phyloP scores from a whole-genome alignment of 768 basidiomycete species.

The Phlegmacium glaucopus region DNA sequence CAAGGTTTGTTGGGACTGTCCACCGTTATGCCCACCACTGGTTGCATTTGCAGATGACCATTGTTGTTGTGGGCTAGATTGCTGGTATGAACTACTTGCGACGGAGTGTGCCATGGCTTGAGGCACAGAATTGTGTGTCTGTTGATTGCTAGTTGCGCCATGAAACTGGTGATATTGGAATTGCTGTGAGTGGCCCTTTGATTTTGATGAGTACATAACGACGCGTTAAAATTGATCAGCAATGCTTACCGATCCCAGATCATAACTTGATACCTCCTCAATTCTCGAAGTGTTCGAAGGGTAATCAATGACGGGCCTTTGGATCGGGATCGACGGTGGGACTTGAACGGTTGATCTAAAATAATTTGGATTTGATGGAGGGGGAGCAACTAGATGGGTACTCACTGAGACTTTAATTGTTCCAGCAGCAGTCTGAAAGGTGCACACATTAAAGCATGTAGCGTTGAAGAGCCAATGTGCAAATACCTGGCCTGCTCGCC shows the following conservation, averaged over 20 bases:
- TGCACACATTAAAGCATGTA: background rate
- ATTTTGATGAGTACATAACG: background rate
- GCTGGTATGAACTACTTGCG: too few species aligned
- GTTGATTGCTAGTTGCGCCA: background rate
- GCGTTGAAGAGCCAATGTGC: background rate
- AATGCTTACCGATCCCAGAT: background rate
- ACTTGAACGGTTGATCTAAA: background rate
- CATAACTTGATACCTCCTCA: background rate
- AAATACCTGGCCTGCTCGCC: constrained; percentile 44
- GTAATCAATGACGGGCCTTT: background rate
- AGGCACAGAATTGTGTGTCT: background rate
- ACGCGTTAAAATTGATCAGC: background rate
- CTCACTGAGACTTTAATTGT: background rate
- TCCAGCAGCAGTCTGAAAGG: background rate
- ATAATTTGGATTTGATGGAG: background rate
- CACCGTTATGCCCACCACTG: too few species aligned
- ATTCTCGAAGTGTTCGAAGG: background rate
- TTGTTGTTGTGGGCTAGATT: too few species aligned
- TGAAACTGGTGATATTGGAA: background rate
- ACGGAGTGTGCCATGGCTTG: too few species aligned
- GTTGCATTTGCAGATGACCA: too few species aligned
- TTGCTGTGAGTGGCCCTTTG: too few species aligned
- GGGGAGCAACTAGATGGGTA: background rate
- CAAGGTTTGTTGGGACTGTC: too few species aligned
- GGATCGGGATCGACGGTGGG: background rate